Evolutionary conservation across 495 filamentous ascomycete genomes (phyloP), one percentile per base, ranked within the genome.

Genomic region (Hypoxylon trugodes): DNA sequence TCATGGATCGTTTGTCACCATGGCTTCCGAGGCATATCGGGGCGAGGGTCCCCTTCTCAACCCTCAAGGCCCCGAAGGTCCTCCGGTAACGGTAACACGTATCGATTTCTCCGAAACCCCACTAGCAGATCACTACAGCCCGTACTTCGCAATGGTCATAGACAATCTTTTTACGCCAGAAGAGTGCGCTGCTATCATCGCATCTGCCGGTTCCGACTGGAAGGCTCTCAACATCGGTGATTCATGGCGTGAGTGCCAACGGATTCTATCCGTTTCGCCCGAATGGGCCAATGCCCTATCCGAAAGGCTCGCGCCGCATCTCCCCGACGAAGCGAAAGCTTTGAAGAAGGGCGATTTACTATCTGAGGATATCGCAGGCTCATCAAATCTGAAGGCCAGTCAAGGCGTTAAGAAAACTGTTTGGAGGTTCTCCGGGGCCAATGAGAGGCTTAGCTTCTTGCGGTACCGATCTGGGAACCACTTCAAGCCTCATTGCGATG

Each of bases 371-470:
- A 76, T 76, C 32, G 41, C 69, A 12, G 49, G 48, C 3, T 68
- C 47, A 1, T 49, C 62, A 7, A 76, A 69, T 8, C 15, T 80
- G 19, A 53, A 57, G 4, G 69, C 74, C 25, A 61, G 60, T 36
- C 40, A 78, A 24, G 68, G 36, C 12, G 69, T 62, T 8, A 51
- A 6, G 30, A 69, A 68, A 38, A 64, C 61, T 1, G 61, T 61
- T 41, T 90, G 83, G 79, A 76, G 74, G 53, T 69, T 91, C 47
- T 81, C 77, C 0, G 68, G 87, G 28, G 70, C 92, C 35, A 95
- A 97, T 73, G 87, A 96, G 68, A 74, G 92, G 40, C 79, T 96
- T 74, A 77, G 92, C 28, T 93, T 96, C 71, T 75, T 97, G 37
- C 90, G 84, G 65, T 97, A 96, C 71, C 84, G 81, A 1, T 76